Evolutionary conservation across 2,329 filamentous ascomycete species (phyloP), one percentile per base, ranked within the genome.

Genomic region (Calonectria montana): DNA sequence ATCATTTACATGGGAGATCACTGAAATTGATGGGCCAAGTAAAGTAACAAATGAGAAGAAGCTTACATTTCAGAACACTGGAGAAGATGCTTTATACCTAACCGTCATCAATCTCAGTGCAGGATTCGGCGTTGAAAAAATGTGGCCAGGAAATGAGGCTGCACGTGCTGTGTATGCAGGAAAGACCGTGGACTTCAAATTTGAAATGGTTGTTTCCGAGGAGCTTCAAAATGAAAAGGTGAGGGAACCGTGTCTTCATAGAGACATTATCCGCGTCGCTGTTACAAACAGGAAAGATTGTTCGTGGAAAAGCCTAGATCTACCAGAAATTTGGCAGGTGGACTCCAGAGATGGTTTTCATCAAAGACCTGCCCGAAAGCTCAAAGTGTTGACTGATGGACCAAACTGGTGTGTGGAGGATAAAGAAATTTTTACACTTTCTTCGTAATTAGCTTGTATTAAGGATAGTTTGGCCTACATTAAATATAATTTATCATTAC

Each of bases 291-390:
- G 37, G n/a, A 7, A 48, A 27, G 50, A 39, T 5, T 16, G 59
- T 12, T 48, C 65, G 7, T 59, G 48, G 65, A 67, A 41, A 23
- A 61, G 65, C n/a, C 18, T 67, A 8, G 50, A 67, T 21, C 18
- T 67, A 27, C 48, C 65, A 15, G 50, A 67, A 8, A 37, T 67
- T 6, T 67, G 65, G 65, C 29, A 67, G n/a, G 35, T 59, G 3
- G 65, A 59, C 21, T 41, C 39, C 6, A 41, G 8, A 41, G 39
- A 41, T 15, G 37, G 37, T 15, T 39, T 39, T 15, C 7, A 39
- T 15, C 12, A 39, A 39, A 15, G 37, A 4, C 3, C 37, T 4
- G 8, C 2, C 7, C 39, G 39, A n/a, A 18, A 18, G 3, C 3
- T 41, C 39, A 16, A 41, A 4, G 13, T 41, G 10, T 4, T 41